Conservation (phyloP, 2,329 filamentous ascomycete species). For the Macrophomina phaseolina region DNA sequence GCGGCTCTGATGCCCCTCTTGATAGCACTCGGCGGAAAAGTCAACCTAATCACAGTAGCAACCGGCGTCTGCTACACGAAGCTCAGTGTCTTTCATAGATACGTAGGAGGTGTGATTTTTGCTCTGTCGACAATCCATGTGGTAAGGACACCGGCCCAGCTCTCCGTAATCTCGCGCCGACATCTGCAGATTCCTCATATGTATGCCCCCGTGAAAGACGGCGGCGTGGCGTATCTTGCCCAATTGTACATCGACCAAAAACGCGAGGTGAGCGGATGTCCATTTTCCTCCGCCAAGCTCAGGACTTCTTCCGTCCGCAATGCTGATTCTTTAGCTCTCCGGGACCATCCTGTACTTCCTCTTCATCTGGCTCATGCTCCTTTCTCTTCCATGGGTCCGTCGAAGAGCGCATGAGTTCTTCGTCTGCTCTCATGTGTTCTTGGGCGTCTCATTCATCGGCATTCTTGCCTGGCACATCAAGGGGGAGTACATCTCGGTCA, state of each 20-base stretch:
- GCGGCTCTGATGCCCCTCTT: slow-evolving; percentile 37
- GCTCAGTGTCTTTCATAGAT: slow-evolving; percentile 38
- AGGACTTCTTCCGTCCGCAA: too few relatives aligned
- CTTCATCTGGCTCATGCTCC: slow-evolving; percentile 30
- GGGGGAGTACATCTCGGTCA: slow-evolving; percentile 32
- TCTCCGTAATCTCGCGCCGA: not conserved
- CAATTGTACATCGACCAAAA: slow-evolving; percentile 30
- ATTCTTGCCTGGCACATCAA: slow-evolving; percentile 38
- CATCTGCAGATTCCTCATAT: slow-evolving; percentile 33
- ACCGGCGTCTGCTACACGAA: slow-evolving; percentile 40
- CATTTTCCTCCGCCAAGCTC: not conserved
- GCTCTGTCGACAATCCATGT: slow-evolving; percentile 35
- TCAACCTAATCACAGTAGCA: slow-evolving; percentile 38
- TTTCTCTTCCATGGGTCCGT: slow-evolving; percentile 37
- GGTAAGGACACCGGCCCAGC: slow-evolving; percentile 22
- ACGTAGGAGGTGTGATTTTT: slow-evolving; percentile 33
- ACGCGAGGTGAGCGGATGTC: slow-evolving; percentile 28
- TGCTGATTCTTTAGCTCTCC: slow-evolving; percentile 25
- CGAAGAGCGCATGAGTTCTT: slow-evolving; percentile 36
- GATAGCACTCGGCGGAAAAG: slow-evolving; percentile 39
- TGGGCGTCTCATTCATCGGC: slow-evolving; percentile 34
- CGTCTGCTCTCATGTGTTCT: slow-evolving; percentile 34
- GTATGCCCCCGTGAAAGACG: slow-evolving; percentile 33
- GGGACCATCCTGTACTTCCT: slow-evolving; percentile 33
- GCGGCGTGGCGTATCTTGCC: slow-evolving; percentile 32